Evolutionary conservation across 306 rosid genomes (phyloP), one percentile per base, ranked within the genome.

Genomic region (Medicago arabica): DNA sequence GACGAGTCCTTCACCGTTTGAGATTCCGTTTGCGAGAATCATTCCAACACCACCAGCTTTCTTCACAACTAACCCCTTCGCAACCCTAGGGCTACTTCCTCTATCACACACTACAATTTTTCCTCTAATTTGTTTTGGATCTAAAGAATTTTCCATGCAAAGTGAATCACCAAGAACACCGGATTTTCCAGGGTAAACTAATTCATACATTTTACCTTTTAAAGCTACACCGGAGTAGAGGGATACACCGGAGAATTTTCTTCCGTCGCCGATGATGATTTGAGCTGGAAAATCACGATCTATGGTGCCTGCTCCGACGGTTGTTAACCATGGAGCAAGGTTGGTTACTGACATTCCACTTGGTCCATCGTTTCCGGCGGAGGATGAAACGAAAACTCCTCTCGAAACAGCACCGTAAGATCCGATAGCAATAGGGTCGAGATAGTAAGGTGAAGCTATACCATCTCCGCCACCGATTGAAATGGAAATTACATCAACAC

Each of bases 391-490:
- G 38, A 93, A 93, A 7, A 93, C 85, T 0, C 98, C 98, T 18
- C 79, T 84, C 0, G 97, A 43, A 72, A 74, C 93, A 0, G 98
- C 98, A 16, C 97, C 96, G 76, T 86, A 93, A 0, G 98, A 82
- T 12, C 98, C 98, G 6, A 93, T 91, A 2, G 98, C 96, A 2
- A 93, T 91, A 0, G 98, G 97, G 43, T 93, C 98, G 6, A 91
- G 92, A 71, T 91, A 93, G 54, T 88, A 93, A 0, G 98, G 98
- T 0, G 96, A 53, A 0, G 97, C 85, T 0, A 93, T 41, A 0
- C 97, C 98, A 10, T 91, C 93, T 1, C 92, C 88, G 14, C 98
- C 98, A 0, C 98, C 98, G 13, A 93, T 89, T 1, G 98, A 93
- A 31, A 91, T 83, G 0, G 98, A 93, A 43, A 93, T 89, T 2